Evolutionary conservation across 2,329 filamentous ascomycete species (phyloP).

Genomic region (Mollisia scopiformis): DNA sequence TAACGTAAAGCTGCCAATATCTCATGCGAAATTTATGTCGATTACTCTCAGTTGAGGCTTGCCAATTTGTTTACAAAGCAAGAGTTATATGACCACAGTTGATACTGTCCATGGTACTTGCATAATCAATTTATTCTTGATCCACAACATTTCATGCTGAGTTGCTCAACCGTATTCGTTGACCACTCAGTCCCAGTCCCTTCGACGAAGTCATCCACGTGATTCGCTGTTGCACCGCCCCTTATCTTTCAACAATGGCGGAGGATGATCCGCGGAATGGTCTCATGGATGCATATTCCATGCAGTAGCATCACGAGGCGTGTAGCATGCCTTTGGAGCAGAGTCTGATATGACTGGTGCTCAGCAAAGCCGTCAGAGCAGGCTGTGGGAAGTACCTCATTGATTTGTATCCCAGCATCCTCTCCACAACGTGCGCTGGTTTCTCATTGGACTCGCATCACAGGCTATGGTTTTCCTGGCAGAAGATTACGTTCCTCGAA

Average conservation of each 20-base stretch:
- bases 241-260: background rate
- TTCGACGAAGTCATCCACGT: background rate
- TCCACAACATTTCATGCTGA: too few relatives aligned
- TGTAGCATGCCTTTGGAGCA: background rate
- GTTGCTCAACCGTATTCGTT: too few relatives aligned
- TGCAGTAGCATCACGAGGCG: background rate
- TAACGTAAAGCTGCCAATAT: too few relatives aligned
- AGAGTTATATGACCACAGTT: too few relatives aligned
- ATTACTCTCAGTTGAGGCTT: too few relatives aligned
- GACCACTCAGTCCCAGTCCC: too few relatives aligned
- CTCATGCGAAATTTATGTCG: too few relatives aligned
- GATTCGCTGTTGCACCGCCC: background rate
- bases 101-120: too few relatives aligned
- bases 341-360: background rate
- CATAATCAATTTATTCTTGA: too few relatives aligned
- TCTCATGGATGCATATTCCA: background rate
- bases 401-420: background rate
- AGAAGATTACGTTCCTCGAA: background rate
- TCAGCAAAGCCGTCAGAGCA: background rate
- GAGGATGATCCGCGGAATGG: background rate
- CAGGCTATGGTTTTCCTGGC: background rate
- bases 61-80: too few relatives aligned
- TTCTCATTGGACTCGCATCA: background rate
- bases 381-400: background rate
- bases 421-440: background rate